These are phyloP conservation scores for Plectranthus barbatus DNA, from an alignment of 257 asterid species.

Conservation along the genomic window DNA sequence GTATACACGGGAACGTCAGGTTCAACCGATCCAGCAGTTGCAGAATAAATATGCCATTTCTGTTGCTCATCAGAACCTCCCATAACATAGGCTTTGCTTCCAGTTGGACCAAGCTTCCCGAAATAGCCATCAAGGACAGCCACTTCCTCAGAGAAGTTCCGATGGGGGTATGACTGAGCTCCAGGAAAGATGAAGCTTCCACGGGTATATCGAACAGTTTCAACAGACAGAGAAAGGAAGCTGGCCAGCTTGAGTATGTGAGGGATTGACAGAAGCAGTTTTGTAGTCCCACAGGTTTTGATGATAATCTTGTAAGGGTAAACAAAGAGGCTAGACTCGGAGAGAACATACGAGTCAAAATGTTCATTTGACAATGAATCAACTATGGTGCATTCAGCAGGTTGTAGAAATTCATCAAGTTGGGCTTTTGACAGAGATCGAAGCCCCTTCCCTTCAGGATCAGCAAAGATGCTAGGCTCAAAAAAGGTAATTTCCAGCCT, in stretches of 20 bases:
- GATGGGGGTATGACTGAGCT: conserved; percentile 71
- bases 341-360: conserved; percentile 73
- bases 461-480: conserved; percentile 66
- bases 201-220: conserved; percentile 60
- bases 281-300: conserved; percentile 94
- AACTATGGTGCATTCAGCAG: conserved; percentile 88
- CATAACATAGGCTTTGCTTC: too few relatives aligned
- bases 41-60: too few relatives aligned
- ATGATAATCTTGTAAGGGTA: conserved; percentile 74
- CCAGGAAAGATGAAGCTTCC: conserved; percentile 86
- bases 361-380: conserved; percentile 65
- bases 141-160: conserved; percentile 67
- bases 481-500: conserved; percentile 69
- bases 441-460: conserved; percentile 75
- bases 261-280: conserved; percentile 48
- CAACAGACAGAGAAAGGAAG: too few relatives aligned
- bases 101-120: too few relatives aligned
- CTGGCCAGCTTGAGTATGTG: too few relatives aligned
- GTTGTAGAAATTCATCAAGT: conserved; percentile 57
- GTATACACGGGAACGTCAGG: conserved; percentile 12
- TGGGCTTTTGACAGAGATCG: conserved; percentile 57
- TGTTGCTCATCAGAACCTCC: too few relatives aligned
- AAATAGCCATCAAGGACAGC: too few relatives aligned
- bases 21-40: too few relatives aligned
- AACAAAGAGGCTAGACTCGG: conserved; percentile 74